Evolutionary conservation across 331 rosid species (phyloP).

Genomic region (Pyracantha coccinea): DNA sequence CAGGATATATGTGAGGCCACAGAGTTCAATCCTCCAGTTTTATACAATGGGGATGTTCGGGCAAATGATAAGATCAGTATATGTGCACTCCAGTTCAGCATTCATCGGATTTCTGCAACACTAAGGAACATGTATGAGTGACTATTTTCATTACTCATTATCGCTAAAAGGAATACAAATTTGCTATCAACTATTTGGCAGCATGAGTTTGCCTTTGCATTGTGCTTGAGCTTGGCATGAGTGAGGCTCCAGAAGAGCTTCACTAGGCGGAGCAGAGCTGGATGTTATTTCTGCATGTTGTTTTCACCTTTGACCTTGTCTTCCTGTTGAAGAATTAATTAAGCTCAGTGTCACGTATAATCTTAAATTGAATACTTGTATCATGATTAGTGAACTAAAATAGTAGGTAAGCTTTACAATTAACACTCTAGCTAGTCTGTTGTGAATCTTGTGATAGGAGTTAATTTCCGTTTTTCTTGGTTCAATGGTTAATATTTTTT

Average conservation of each 20-base stretch:
- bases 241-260: not conserved
- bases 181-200: not conserved
- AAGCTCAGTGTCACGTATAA: not conserved
- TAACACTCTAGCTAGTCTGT: not conserved
- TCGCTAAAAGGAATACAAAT: not conserved
- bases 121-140: conserved; percentile 53
- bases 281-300: not conserved
- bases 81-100: conserved; percentile 45
- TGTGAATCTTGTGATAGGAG: too few species aligned
- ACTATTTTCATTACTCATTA: conserved; percentile 13
- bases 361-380: not conserved
- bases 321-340: not conserved
- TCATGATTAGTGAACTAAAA: not conserved
- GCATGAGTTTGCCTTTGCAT: not conserved
- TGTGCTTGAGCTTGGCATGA: conserved; percentile 3
- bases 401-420: not conserved
- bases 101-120: conserved; percentile 52
- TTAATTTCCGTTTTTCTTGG: not conserved
- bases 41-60: conserved; percentile 32
- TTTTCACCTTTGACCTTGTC: not conserved
- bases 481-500: not conserved
- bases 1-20: conserved; percentile 94
- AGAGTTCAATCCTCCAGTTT: conserved; percentile 59
- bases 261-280: not conserved
- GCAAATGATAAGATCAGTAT: conserved; percentile 42